phyloP scores from a whole-genome alignment of 2,329 filamentous ascomycete species.

The Stachybotrys elegans region DNA sequence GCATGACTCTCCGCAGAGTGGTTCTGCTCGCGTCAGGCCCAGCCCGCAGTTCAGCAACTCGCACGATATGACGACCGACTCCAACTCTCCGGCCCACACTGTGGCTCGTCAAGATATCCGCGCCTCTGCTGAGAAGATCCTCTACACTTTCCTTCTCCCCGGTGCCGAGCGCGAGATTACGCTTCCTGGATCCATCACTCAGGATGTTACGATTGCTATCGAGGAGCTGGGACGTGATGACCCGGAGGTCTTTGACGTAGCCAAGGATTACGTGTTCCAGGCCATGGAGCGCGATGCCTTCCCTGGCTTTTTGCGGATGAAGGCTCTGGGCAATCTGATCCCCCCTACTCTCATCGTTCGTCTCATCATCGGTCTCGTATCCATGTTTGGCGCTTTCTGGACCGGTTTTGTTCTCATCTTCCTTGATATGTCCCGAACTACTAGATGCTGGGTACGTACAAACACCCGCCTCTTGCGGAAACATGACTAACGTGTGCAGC shows the following conservation, averaged over 20 bases:
- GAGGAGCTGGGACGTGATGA: constrained; percentile 91
- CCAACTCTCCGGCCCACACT: constrained; percentile 75
- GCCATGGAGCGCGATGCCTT: constrained; percentile 99
- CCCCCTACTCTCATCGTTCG: constrained; percentile 84
- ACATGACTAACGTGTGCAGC: constrained; percentile 25
- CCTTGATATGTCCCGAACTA: constrained; percentile 67
- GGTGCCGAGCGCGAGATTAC: constrained; percentile 97
- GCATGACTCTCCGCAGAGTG: constrained; percentile 53
- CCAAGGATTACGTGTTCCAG: constrained; percentile 99
- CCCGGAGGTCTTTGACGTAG: constrained; percentile 93
- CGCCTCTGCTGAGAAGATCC: constrained; percentile 92
- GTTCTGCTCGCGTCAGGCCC: constrained; percentile 36
- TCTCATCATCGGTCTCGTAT: constrained; percentile 72
- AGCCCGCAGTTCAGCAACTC: constrained; percentile 57
- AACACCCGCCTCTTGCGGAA: background rate
- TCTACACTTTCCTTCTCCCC: constrained; percentile 94
- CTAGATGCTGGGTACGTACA: constrained; percentile 74
- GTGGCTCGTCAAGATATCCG: constrained; percentile 87
- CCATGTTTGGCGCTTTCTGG: constrained; percentile 93
- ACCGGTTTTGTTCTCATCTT: constrained; percentile 90
- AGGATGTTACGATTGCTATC: constrained; percentile 80
- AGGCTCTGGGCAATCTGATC: constrained; percentile 92
- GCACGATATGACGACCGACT: constrained; percentile 63
- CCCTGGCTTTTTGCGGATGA: constrained; percentile 89
- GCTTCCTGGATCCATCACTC: constrained; percentile 79